A percentile compares a stretch with the other conserved stretches of the same genome.
Conservation (phyloP, 179 eudicot genomes). For the Corrigiola litoralis region DNA sequence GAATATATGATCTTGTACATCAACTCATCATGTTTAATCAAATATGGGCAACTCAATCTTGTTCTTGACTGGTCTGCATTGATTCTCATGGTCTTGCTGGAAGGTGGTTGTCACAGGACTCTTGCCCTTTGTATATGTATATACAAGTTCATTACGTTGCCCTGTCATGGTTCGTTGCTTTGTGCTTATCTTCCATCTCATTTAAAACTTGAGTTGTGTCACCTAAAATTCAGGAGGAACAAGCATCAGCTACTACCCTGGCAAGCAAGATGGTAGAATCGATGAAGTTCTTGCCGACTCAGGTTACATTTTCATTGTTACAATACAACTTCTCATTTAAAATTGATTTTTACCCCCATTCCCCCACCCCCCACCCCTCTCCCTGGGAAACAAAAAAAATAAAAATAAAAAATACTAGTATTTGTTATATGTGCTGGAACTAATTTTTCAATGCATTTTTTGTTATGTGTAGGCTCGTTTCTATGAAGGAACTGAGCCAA, state of each 20-base stretch:
- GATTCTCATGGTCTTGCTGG: no score
- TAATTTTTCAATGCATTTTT: slow-evolving; percentile 12
- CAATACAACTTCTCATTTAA: no score
- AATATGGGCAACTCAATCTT: not conserved
- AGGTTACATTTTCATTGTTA: slow-evolving; percentile 38
- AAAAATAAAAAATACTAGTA: no score
- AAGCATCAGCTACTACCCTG: slow-evolving; percentile 62
- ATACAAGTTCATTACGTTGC: not conserved
- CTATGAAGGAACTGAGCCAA: slow-evolving; percentile 83
- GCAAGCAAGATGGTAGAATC: slow-evolving; percentile 88
- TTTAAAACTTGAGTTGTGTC: not conserved
- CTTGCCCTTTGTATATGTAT: not conserved
- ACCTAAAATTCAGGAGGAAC: slow-evolving; percentile 68
- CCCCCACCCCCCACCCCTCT: no score
- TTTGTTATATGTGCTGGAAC: not conserved
- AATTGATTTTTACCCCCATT: not conserved
- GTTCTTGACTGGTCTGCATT: not conserved
- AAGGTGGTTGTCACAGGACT: not conserved
- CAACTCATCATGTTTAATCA: not conserved
- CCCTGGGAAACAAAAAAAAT: no score
- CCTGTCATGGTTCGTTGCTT: not conserved
- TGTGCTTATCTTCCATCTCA: not conserved
- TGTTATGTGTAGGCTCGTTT: slow-evolving; percentile 60
- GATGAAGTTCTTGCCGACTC: slow-evolving; percentile 73
- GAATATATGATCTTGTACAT: not conserved